Evolutionary conservation across 768 basidiomycete genomes (phyloP).

Genomic region (Rhodosporidiobolus odoratus): DNA sequence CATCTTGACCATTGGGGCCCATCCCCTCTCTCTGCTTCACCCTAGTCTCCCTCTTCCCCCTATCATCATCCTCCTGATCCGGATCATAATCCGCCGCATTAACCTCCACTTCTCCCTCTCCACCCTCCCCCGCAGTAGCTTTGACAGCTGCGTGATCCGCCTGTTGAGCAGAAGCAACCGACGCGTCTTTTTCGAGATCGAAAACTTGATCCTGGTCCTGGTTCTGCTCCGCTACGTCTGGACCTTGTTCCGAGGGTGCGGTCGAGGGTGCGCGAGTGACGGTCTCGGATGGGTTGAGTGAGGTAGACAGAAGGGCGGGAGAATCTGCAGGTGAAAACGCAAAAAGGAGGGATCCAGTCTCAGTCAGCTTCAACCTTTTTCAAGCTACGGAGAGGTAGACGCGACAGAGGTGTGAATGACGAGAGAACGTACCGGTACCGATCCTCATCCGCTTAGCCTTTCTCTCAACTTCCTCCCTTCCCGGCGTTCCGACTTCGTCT

Average conservation of each 20-base stretch:
- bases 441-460: conserved; percentile 22
- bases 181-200: conserved; percentile 15
- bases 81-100: conserved; percentile 92
- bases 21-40: conserved; percentile 45
- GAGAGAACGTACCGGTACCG: conserved; percentile 27
- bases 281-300: background rate
- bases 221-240: too few species aligned
- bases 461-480: conserved; percentile 18
- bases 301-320: conserved; percentile 1
- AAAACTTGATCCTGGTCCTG: background rate
- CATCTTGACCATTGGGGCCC: background rate
- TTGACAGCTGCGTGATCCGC: background rate
- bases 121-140: too few species aligned
- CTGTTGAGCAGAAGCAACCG: background rate
- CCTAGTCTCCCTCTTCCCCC: conserved; percentile 47
- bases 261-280: background rate
- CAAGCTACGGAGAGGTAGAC: too few species aligned
- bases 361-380: too few species aligned
- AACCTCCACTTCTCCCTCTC: conserved; percentile 61
- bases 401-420: too few species aligned
- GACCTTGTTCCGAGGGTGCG: background rate
- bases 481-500: conserved; percentile 6
- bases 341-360: background rate
- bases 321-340: background rate
- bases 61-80: conserved; percentile 68